Base-by-base conservation (phyloP, 2,329 filamentous ascomycete species). In the Colletotrichum musae region DNA sequence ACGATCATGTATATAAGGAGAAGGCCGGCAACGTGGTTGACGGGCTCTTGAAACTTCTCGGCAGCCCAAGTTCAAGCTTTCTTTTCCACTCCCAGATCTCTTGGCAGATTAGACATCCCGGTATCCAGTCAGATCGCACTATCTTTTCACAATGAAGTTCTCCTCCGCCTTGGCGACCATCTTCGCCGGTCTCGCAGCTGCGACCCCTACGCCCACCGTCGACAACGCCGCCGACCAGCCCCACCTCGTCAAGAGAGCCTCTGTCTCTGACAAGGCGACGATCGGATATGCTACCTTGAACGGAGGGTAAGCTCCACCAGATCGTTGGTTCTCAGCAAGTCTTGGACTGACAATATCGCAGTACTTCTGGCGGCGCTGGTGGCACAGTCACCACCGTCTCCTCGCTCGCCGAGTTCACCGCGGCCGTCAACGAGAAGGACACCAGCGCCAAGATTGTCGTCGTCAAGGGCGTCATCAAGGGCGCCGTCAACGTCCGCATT, bases 351-450 rank as follows among this genome's bases (percentile, higher is more conserved):
- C 18, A 5, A 0, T 16, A 1, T 21, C 3, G 10, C 21, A 84
- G 84, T 64, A 86, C 84, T 4, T 86, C 80, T 5, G 85, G 84
- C 64, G 84, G 85, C 63, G 77, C 80, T 52, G 84, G 84, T 52
- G 84, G 84, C 63, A 79, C 84, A 4, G 84, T 83, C 18, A 83
- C 81, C 47, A 85, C 84, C 26, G 84, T 87, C 52, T 81, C 82
- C 13, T 80, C 81, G 18, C 84, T 84, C 58, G 79, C 80, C 41
- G 79, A 80, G 21, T 82, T 87, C 64, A 82, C 82, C 2, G 75
- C 80, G 2, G 84, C 85, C 9, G 83, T 83, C 47, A 76, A 80
- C 5, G 81, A 82, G 58, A 79, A 83, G 51, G 79, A 77, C 39
- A 47, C 58, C 6, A 26, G 70, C 0, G 74, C 79, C 16, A 81